These are phyloP conservation scores for Alisma plantagoaquatica DNA, from an alignment of 106 monocot species.

Conservation along the genomic window DNA sequence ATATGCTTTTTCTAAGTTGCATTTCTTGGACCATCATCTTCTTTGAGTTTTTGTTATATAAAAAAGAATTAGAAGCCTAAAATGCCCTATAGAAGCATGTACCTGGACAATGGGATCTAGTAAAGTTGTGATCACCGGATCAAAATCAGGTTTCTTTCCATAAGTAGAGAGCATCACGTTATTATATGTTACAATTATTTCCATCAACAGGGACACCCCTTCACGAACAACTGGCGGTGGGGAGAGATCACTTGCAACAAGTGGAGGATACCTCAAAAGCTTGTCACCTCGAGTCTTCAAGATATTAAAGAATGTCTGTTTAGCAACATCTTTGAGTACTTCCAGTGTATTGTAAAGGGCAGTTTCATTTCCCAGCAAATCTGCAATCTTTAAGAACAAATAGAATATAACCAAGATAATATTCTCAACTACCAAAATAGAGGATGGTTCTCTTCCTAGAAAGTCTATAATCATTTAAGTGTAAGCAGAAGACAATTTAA, in stretches of 20 bases:
- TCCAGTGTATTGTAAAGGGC: constrained; percentile 84
- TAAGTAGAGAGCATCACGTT: constrained; percentile 93
- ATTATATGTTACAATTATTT: constrained; percentile 82
- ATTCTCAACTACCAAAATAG: too few relatives aligned
- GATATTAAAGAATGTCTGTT: constrained; percentile 82
- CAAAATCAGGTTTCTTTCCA: constrained; percentile 73
- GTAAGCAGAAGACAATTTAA: constrained; percentile 1
- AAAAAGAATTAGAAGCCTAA: constrained; percentile 3
- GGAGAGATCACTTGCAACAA: constrained; percentile 76
- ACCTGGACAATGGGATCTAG: constrained; percentile 96
- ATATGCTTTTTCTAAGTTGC: too few relatives aligned
- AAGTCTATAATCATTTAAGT: too few relatives aligned
- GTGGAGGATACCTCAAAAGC: constrained; percentile 74
- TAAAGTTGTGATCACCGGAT: constrained; percentile 73
- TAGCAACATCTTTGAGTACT: constrained; percentile 74
- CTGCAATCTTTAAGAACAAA: constrained; percentile 59
- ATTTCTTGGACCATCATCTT: neutral
- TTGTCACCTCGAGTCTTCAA: constrained; percentile 78
- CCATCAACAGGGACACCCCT: constrained; percentile 81
- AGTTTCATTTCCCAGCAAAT: constrained; percentile 81
- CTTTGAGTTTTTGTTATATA: too few relatives aligned
- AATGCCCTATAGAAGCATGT: neutral
- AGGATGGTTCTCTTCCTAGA: too few relatives aligned
- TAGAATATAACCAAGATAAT: constrained; percentile 10
- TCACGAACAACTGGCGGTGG: constrained; percentile 91